Evolutionary conservation across 192 early-diverging fungal species (phyloP).

Genomic region (Umbelopsis sp.): DNA sequence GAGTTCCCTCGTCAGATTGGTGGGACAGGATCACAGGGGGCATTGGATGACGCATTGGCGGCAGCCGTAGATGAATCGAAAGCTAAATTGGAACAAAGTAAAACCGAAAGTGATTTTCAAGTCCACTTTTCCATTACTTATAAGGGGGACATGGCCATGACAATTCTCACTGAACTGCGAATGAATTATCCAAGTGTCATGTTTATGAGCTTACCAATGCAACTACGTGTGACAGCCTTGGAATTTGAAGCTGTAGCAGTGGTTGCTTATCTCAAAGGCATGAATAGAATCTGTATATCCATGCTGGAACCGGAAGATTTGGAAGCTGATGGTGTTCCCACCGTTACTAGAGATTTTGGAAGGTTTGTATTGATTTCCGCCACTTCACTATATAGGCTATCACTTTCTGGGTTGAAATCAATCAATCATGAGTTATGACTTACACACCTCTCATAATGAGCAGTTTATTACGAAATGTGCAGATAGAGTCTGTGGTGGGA

Average conservation of each 20-base stretch:
- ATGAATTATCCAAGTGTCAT: constrained; percentile 78
- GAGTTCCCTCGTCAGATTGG: constrained; percentile 4
- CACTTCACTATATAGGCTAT: too few relatives aligned
- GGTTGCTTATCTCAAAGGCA: constrained; percentile 60
- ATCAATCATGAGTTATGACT: too few relatives aligned
- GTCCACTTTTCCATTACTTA: constrained; percentile 64
- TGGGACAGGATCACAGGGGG: neutral
- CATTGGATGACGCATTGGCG: constrained; percentile 1
- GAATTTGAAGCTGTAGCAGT: constrained; percentile 72
- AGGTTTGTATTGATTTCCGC: constrained; percentile 23
- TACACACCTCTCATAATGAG: neutral
- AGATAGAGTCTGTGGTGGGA: constrained; percentile 67
- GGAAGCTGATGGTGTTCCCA: constrained; percentile 25
- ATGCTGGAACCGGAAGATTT: constrained; percentile 69
- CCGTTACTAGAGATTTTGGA: constrained; percentile 23
- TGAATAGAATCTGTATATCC: constrained; percentile 68
- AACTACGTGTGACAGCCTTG: constrained; percentile 67
- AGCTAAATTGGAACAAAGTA: constrained; percentile 29
- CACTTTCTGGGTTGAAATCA: too few relatives aligned
- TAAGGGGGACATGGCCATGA: constrained; percentile 73
- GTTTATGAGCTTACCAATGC: constrained; percentile 76
- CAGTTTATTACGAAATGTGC: constrained; percentile 60
- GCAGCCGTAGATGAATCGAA: constrained; percentile 16
- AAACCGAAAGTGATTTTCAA: constrained; percentile 69
- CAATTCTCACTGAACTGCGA: constrained; percentile 66